Base-by-base conservation (phyloP, 73 alveolate genomes). In the Stentor roeselii region DNA sequence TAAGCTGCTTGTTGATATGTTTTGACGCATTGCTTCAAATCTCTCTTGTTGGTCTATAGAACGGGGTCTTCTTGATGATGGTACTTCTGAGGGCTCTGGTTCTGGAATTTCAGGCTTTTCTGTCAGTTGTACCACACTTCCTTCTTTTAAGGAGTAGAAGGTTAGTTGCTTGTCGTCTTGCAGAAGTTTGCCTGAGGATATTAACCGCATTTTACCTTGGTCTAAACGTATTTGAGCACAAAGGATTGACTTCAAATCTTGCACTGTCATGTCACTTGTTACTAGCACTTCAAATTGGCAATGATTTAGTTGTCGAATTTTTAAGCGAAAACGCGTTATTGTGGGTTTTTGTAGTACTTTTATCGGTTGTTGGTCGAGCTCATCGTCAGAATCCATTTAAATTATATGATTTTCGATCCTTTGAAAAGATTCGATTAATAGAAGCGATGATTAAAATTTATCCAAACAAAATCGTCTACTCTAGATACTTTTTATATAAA, bases 181-280 rank as follows among this genome's bases (percentile, higher is more conserved):
- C 42, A 95, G 84, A 39, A 91, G 93, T 85, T 93, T 95, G 3
- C 99, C 99, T 84, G 88, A 92, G 60, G 86, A 93, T 30, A 95
- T 95, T 41, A 95, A 84, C 78, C 99, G 88, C 83, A 93, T 94
- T 32, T 89, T 86, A 15, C 86, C 89, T 50, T 50, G 86, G 3
- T 95, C 97, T 59, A 95, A 88, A 39, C 83, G 85, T 67, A 83
- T 75, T 60, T 86, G 87, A 88, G 82, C 82, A 50, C 61, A 67
- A 40, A 90, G 86, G 60, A 87, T 87, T 21, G 59, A 37, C 50
- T 90, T 90, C 6, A 90, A 82, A 32, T 90, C 95, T 21, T 60
- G 41, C 32, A 90, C 95, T 38, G 42, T 60, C 39, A 75, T 86
- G 59, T 42, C 75, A 3, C 42, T 60, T 4, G 82, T n/a, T 35